phyloP scores from a whole-genome alignment of 2,329 filamentous ascomycete genomes.

The Cladosporium sp. region DNA sequence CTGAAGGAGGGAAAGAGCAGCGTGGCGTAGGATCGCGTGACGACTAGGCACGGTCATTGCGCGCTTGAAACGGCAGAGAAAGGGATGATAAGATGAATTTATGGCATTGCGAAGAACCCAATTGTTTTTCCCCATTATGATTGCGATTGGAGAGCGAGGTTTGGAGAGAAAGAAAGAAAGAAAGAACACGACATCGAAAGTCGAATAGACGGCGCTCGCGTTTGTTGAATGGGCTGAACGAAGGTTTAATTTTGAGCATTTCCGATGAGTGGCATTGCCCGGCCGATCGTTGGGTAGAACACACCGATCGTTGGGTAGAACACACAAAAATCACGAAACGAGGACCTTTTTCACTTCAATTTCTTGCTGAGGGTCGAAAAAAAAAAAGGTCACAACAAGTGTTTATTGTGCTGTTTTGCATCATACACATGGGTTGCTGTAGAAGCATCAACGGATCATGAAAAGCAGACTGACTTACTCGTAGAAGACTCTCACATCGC shows the following conservation, averaged over 20 bases:
- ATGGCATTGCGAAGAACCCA: background rate
- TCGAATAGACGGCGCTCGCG: background rate
- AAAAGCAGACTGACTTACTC: background rate
- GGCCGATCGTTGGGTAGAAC: background rate
- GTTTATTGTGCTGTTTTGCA: background rate
- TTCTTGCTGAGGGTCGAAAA: background rate
- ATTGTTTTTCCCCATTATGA: background rate
- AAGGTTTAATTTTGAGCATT: background rate
- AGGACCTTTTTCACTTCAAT: background rate
- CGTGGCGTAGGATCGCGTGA: background rate
- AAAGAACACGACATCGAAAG: background rate
- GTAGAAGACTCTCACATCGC: background rate
- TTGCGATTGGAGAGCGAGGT: background rate
- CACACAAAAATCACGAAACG: background rate
- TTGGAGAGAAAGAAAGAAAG: background rate
- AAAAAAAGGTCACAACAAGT: background rate
- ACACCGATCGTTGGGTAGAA: background rate
- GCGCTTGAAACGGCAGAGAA: background rate
- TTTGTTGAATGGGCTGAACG: no score
- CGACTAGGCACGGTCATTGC: no score
- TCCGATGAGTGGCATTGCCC: background rate
- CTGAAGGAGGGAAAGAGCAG: slow-evolving; percentile 24
- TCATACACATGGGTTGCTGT: no score
- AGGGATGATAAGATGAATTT: slow-evolving; percentile 5
- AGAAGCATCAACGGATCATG: background rate